These are phyloP conservation scores for Dacryopinax spathularia DNA, from an alignment of 768 basidiomycete genomes.

Conservation along the genomic window DNA sequence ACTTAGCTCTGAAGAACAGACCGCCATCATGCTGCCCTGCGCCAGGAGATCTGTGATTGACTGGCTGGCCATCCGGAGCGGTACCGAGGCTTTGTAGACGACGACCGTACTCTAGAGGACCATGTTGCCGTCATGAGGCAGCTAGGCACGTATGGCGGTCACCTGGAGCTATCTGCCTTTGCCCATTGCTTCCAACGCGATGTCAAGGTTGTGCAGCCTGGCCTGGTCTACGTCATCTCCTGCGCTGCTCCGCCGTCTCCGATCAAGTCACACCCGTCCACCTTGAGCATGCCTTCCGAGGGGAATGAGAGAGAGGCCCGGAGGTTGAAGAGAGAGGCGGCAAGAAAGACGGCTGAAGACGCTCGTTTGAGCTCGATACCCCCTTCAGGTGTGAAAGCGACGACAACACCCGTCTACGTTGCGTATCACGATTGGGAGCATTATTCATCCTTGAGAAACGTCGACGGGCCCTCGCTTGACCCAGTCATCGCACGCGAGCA, in stretches of 20 bases:
- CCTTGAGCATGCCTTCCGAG: slow-evolving; percentile 20
- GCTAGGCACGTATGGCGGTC: slow-evolving; percentile 83
- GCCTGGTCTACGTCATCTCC: slow-evolving; percentile 79
- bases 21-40: slow-evolving; percentile 49
- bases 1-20: slow-evolving; percentile 57
- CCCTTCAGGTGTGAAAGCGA: background rate
- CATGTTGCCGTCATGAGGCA: slow-evolving; percentile 68
- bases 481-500: slow-evolving; percentile 8
- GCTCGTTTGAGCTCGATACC: slow-evolving; percentile 18
- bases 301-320: slow-evolving; percentile 34
- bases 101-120: slow-evolving; percentile 57
- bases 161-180: slow-evolving; percentile 86
- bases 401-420: slow-evolving; percentile 51
- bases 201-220: slow-evolving; percentile 88
- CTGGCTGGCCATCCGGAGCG: slow-evolving; percentile 51
- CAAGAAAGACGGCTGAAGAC: slow-evolving; percentile 18
- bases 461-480: slow-evolving; percentile 69
- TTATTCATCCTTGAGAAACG: slow-evolving; percentile 82
- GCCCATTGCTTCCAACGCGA: slow-evolving; percentile 62
- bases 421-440: slow-evolving; percentile 96
- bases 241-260: background rate
- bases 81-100: slow-evolving; percentile 80
- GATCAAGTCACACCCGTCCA: slow-evolving; percentile 14
- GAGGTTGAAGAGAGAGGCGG: slow-evolving; percentile 30
- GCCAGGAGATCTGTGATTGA: slow-evolving; percentile 71